phyloP scores from a whole-genome alignment of 495 filamentous ascomycete species.

The Neurospora sp. region DNA sequence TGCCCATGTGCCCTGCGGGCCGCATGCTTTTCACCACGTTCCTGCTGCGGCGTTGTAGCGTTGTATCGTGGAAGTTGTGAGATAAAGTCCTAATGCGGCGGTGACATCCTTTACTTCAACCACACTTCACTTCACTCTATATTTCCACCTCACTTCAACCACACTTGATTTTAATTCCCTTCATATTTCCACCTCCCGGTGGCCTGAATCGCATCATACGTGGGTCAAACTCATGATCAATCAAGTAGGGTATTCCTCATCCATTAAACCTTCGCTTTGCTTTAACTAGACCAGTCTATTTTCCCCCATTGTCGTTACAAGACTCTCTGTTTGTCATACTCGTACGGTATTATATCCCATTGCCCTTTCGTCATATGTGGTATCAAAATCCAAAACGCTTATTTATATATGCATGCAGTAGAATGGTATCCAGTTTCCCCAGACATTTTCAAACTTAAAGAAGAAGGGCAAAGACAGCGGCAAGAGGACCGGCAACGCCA shows the following conservation, averaged over 20 bases:
- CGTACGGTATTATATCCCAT: neutral
- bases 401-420: neutral
- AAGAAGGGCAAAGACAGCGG: slow-evolving; percentile 8
- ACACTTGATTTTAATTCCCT: neutral
- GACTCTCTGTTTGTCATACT: neutral
- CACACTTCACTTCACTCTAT: neutral
- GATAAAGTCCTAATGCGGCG: neutral
- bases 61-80: neutral
- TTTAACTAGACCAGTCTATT: neutral
- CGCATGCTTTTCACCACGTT: neutral
- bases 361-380: neutral
- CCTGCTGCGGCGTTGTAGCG: neutral
- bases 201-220: neutral
- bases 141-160: neutral
- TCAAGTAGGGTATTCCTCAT: neutral
- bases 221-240: neutral
- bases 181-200: too few relatives aligned
- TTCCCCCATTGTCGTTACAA: neutral
- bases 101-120: neutral
- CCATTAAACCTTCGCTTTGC: neutral
- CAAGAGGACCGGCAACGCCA: slow-evolving; percentile 9
- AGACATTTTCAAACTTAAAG: neutral
- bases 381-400: neutral
- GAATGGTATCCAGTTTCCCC: neutral
- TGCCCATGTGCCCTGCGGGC: neutral